phyloP scores from a whole-genome alignment of 106 monocot genomes.

The Apostasia ramifera region DNA sequence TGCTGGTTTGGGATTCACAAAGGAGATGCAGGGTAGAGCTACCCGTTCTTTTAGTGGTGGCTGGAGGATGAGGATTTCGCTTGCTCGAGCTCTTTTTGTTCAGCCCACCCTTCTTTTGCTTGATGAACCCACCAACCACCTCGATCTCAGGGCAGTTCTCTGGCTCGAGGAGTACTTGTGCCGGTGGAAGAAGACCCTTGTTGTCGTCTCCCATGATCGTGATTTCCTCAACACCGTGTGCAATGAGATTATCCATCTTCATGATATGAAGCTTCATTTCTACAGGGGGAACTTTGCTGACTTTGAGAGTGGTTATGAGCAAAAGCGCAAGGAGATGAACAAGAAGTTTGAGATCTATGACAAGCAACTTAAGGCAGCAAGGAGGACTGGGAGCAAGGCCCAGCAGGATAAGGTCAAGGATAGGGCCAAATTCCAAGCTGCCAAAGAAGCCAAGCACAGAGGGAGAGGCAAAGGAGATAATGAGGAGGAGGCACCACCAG shows the following conservation, averaged over 20 bases:
- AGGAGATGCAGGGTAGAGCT: constrained; percentile 74
- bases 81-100: constrained; percentile 79
- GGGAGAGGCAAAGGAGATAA: constrained; percentile 55
- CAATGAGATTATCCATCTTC: constrained; percentile 82
- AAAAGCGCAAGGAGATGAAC: constrained; percentile 86
- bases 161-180: constrained; percentile 95
- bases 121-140: constrained; percentile 94
- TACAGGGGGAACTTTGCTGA: constrained; percentile 89
- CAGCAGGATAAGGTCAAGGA: constrained; percentile 93
- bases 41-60: constrained; percentile 93
- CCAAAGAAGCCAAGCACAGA: constrained; percentile 64
- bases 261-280: constrained; percentile 69
- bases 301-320: constrained; percentile 90
- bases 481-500: constrained; percentile 43
- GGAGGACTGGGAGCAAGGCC: constrained; percentile 68
- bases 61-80: constrained; percentile 96
- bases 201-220: constrained; percentile 90
- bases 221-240: constrained; percentile 89
- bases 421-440: constrained; percentile 48
- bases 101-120: constrained; percentile 87
- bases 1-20: constrained; percentile 63
- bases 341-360: constrained; percentile 87
- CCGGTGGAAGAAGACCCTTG: constrained; percentile 95
- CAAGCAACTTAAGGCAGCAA: constrained; percentile 83
- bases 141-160: constrained; percentile 89